Base-by-base conservation (phyloP, 2,329 filamentous ascomycete species). In the Amesomyces nigricolor region DNA sequence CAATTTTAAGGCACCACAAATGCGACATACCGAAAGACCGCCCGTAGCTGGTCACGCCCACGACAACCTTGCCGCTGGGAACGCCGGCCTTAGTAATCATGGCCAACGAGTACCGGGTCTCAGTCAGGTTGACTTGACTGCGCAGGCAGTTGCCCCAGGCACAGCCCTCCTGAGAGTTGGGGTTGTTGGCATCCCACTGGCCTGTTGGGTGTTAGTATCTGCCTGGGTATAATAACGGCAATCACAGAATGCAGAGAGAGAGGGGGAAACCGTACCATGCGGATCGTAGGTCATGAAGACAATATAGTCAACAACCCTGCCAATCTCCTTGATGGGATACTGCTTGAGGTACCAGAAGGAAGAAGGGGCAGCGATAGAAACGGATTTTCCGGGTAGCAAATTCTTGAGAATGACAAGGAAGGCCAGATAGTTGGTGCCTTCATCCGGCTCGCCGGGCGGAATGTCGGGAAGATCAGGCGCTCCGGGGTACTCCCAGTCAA, bases 401-500 rank as follows among this genome's bases (percentile, higher is more conserved):
- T 35, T 51, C 22, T 39, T 54, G 9, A 66, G 26, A 10, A 60
- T 22, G 6, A 52, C 58, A 0, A 75, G 53, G 51, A 71, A 68
- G 1, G 47, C 50, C 2, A 69, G 60, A 50, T 73, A 73, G 32
- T 70, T 67, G 1, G 26, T 5, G 2, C 67, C 70, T 5, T 72
- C 67, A 1, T 55, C 53, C 0, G 39, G 29, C 2, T 56, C 42
- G 4, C 64, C 70, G 1, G 63, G 13, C 0, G 69, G 70, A 14
- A 71, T 68, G 1, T 57, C 67, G 2, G 67, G 67, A 39, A 73
- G 67, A 54, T 71, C 69, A 1, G 62, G 64, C 3, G 59, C 63
- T 2, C 69, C 72, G 2, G 72, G 72, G 51, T 75, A 74, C 51
- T 70, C 73, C 61, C 65, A 71, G 44, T 75, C 72, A 53, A 70